A percentile compares a stretch with the other conserved stretches of the same genome.
phyloP scores from a whole-genome alignment of 2,329 filamentous ascomycete genomes.

The Clathrospora elynae region DNA sequence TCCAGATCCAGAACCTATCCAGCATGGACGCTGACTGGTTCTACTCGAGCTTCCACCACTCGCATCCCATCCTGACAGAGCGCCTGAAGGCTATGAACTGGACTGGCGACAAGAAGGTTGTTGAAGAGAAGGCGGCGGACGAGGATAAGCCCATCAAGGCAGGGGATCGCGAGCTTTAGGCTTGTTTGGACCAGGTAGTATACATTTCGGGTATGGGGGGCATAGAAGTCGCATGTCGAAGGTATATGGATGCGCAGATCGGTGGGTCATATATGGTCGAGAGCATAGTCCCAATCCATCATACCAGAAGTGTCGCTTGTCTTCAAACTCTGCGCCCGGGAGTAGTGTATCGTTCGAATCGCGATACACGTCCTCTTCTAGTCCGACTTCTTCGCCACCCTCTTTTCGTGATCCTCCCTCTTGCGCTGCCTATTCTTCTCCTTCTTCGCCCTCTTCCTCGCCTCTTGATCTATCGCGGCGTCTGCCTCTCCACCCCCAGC shows the following conservation, averaged over 20 bases:
- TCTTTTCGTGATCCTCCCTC: constrained; percentile 43
- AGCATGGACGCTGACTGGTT: constrained; percentile 99
- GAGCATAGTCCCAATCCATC: constrained; percentile 5
- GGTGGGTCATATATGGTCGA: constrained; percentile 2
- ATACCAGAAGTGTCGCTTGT: too few relatives aligned
- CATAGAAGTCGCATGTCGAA: background rate
- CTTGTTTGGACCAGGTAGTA: background rate
- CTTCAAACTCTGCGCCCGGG: constrained; percentile 9
- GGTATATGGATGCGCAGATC: constrained; percentile 3
- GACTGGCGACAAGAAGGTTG: constrained; percentile 67
- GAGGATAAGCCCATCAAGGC: constrained; percentile 68
- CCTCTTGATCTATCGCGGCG: constrained; percentile 55
- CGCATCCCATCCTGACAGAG: constrained; percentile 94
- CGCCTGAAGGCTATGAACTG: constrained; percentile 88
- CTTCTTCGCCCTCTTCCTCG: constrained; percentile 62
- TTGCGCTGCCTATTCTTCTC: constrained; percentile 55
- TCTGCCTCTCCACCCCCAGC: constrained; percentile 5
- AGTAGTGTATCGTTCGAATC: background rate
- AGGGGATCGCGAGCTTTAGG: constrained; percentile 75
- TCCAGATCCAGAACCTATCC: constrained; percentile 97
- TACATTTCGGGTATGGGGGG: constrained; percentile 4
- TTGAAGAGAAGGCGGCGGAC: constrained; percentile 57
- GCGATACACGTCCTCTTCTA: constrained; percentile 12
- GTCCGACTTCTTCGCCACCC: constrained; percentile 27
- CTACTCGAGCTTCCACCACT: constrained; percentile 98